These are phyloP conservation scores for Puccinia triticina DNA, from an alignment of 1,284 basidiomycete species.

Conservation along the genomic window DNA sequence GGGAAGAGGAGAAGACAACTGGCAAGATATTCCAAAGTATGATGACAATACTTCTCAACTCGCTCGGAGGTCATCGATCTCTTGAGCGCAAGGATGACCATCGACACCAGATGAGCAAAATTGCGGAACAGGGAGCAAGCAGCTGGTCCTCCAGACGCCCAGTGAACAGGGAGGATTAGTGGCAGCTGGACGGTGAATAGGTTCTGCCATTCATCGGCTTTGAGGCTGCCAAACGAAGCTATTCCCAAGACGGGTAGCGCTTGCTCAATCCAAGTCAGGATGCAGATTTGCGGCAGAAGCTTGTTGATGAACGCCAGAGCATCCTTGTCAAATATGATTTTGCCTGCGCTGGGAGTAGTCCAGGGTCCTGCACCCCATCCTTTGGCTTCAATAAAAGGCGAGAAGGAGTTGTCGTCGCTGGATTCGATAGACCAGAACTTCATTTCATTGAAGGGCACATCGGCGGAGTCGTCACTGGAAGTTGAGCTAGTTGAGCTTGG, in stretches of 20 bases:
- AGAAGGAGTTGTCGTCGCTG: slow-evolving; percentile 29
- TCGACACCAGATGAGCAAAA: slow-evolving; percentile 32
- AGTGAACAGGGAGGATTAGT: slow-evolving; percentile 24
- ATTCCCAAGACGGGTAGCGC: slow-evolving; percentile 40
- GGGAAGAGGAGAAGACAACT: slow-evolving; percentile 22
- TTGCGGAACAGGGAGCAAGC: slow-evolving; percentile 10
- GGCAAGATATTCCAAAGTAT: slow-evolving; percentile 19
- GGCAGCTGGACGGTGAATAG: slow-evolving; percentile 41
- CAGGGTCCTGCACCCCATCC: slow-evolving; percentile 21
- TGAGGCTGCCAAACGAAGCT: slow-evolving; percentile 34
- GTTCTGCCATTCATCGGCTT: slow-evolving; percentile 46
- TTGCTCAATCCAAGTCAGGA: slow-evolving; percentile 35
- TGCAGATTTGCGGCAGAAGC: slow-evolving; percentile 3
- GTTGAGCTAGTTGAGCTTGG: neutral
- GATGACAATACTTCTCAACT: slow-evolving; percentile 18
- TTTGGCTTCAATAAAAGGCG: neutral
- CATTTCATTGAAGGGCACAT: neutral
- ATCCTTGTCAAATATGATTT: slow-evolving; percentile 38
- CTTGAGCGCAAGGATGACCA: slow-evolving; percentile 35
- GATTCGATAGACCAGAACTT: slow-evolving; percentile 19
- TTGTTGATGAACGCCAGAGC: slow-evolving; percentile 7
- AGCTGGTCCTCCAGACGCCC: neutral
- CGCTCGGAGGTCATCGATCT: slow-evolving; percentile 3
- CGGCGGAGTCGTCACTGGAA: neutral
- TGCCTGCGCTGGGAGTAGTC: slow-evolving; percentile 18